phyloP scores from a whole-genome alignment of 2,329 filamentous ascomycete genomes.

The Alternaria brassicicola region DNA sequence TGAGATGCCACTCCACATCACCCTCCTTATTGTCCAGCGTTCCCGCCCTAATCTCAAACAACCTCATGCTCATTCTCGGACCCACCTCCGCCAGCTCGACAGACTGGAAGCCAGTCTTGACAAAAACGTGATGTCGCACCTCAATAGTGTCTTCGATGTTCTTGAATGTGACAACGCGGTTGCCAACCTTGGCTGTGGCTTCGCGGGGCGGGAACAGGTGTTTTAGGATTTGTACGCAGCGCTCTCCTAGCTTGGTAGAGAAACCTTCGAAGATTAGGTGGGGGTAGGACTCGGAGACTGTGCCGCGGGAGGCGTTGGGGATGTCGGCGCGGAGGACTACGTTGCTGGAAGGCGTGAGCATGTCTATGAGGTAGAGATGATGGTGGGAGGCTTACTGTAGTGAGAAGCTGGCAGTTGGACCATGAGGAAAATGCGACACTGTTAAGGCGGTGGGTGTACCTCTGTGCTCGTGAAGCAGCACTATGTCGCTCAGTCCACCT shows the following conservation, averaged over 20 bases:
- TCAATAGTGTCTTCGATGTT: constrained; percentile 90
- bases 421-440: constrained; percentile 84
- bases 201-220: constrained; percentile 93
- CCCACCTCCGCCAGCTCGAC: constrained; percentile 61
- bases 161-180: constrained; percentile 74
- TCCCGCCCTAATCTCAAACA: constrained; percentile 90
- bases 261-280: constrained; percentile 97
- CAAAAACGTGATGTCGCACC: constrained; percentile 91
- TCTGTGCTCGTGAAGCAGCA: constrained; percentile 80
- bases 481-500: constrained; percentile 80
- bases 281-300: constrained; percentile 58
- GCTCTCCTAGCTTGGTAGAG: constrained; percentile 75
- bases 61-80: constrained; percentile 94
- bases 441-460: constrained; percentile 87
- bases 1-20: constrained; percentile 95
- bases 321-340: constrained; percentile 93
- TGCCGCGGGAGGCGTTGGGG: constrained; percentile 82
- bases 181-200: constrained; percentile 77
- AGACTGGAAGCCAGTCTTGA: constrained; percentile 86
- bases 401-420: constrained; percentile 84
- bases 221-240: constrained; percentile 88
- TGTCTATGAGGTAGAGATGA: neutral
- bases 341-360: constrained; percentile 58
- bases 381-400: constrained; percentile 59
- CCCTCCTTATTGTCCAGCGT: constrained; percentile 94